Conservation (phyloP, 306 rosid species). For the Glycine tomentella region DNA sequence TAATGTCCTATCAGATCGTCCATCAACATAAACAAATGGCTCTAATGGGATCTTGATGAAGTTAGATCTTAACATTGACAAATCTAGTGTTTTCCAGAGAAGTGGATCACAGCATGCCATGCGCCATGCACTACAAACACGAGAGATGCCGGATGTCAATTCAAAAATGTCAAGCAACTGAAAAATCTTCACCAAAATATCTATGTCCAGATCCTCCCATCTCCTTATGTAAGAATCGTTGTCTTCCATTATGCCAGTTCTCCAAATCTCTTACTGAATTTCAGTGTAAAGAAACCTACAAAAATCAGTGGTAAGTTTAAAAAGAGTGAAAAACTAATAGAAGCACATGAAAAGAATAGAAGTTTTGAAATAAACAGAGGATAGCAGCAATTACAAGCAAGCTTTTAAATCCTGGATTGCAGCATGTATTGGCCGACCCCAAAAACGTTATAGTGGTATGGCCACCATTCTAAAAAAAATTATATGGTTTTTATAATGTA, state of each 20-base stretch:
- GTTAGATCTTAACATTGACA: conserved; percentile 71
- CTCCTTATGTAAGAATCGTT: conserved; percentile 44
- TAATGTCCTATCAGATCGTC: conserved; percentile 61
- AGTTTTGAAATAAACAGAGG: conserved; percentile 12
- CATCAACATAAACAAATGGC: conserved; percentile 78
- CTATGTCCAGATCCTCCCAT: conserved; percentile 82
- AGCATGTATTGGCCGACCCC: neutral
- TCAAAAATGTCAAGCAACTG: conserved; percentile 65
- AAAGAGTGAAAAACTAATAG: conserved; percentile 29
- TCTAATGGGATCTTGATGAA: conserved; percentile 80
- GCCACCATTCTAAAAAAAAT: neutral
- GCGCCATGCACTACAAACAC: conserved; percentile 79
- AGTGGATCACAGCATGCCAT: conserved; percentile 74
- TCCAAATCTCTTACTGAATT: conserved; percentile 43
- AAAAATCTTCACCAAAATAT: conserved; percentile 76
- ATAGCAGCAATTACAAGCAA: conserved; percentile 6
- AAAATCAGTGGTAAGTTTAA: conserved; percentile 31
- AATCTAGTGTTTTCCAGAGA: conserved; percentile 80
- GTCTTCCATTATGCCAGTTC: conserved; percentile 65
- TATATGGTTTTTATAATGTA: neutral
- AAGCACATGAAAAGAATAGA: conserved; percentile 4
- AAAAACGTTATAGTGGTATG: neutral
- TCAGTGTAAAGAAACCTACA: conserved; percentile 46
- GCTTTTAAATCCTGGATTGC: neutral
- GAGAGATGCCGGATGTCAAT: conserved; percentile 73